Evolutionary conservation across 2,329 filamentous ascomycete species (phyloP).

Genomic region (Chaetoscypha palmicola): DNA sequence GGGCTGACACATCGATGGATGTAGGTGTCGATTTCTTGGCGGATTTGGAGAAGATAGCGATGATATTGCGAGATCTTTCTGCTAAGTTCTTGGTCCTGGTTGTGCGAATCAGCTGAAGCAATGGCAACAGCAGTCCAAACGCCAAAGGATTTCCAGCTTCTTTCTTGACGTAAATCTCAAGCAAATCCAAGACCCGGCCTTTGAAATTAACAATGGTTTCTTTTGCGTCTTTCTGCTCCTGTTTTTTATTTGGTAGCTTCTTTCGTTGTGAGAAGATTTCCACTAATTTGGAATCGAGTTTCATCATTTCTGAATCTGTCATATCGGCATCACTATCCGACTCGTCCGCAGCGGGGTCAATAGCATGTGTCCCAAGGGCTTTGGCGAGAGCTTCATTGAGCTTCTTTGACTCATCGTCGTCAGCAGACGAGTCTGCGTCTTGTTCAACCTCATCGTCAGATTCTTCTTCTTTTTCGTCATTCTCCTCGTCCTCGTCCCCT

Average conservation of each 20-base stretch:
- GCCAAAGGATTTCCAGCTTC: conserved; percentile 62
- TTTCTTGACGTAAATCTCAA: conserved; percentile 77
- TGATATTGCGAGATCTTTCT: conserved; percentile 63
- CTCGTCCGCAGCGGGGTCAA: conserved; percentile 51
- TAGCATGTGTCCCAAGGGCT: conserved; percentile 65
- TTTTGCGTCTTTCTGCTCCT: conserved; percentile 80
- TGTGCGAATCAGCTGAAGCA: conserved; percentile 69
- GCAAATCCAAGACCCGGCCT: conserved; percentile 80
- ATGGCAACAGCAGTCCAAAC: conserved; percentile 64
- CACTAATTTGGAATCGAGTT: conserved; percentile 72
- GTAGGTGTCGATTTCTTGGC: conserved; percentile 46
- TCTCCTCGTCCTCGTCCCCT: conserved; percentile 35
- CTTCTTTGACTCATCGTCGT: conserved; percentile 35
- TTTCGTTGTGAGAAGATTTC: conserved; percentile 77
- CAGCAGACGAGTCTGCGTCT: conserved; percentile 31
- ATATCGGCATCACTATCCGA: conserved; percentile 70
- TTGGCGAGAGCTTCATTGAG: conserved; percentile 68
- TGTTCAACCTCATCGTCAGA: conserved; percentile 33
- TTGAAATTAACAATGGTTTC: conserved; percentile 92
- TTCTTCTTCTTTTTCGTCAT: conserved; percentile 33
- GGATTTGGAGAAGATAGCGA: conserved; percentile 65
- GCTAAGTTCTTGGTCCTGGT: conserved; percentile 70
- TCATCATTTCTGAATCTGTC: conserved; percentile 94
- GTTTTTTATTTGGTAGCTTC: conserved; percentile 62
- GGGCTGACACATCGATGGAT: conserved; percentile 36